Evolutionary conservation across 1,284 basidiomycete genomes (phyloP), one percentile per base, ranked within the genome.

Genomic region (Ganoderma multipileum): DNA sequence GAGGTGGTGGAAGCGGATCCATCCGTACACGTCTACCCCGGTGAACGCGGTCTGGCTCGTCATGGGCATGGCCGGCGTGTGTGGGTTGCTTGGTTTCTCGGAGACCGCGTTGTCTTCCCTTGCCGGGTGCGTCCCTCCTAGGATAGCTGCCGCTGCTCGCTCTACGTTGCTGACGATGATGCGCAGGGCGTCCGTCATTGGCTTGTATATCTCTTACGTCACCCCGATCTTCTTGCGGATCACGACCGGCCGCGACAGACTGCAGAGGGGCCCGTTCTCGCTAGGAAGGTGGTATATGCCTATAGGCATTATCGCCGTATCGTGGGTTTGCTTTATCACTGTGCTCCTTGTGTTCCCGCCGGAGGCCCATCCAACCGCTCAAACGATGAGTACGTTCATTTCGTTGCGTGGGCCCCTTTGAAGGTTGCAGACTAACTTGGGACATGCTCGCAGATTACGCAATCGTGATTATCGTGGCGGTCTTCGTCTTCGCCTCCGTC

Each of bases 1-100:
- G 26, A 83, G 84, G 16, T 89, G 83, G 82, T 90, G 89, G 89
- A 91, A 91, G 73, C 80, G 78, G 65, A 84, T 92, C 62, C 90
- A 90, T 71, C 74, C 64, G 8, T 74, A 77, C 68, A 91, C 89
- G 8, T 85, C 87, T 71, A 92, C 91, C 1, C 91, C 91, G 0
- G 90, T 92, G 18, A 87, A 91, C 71, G 91, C 91, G 1, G 91
- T 91, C 5, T 92, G 91, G 91, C 82, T 92, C 52, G 91, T 91
- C n/a, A 89, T 92, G 79, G 77, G 80, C 38, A 75, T 81, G 36
- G 80, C 90, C 2, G 88, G 82, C 1, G 72, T 93, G 26, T 88
- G 87, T 62, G 91, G 91, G 20, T 77, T 91, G 3, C 80, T 93
- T 2, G 89, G 91, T 0, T 92, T 93, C 76, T 91, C 89, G 9